These are phyloP conservation scores for Closterium sp. DNA, from an alignment of 139 green algal species.

Conservation along the genomic window DNA sequence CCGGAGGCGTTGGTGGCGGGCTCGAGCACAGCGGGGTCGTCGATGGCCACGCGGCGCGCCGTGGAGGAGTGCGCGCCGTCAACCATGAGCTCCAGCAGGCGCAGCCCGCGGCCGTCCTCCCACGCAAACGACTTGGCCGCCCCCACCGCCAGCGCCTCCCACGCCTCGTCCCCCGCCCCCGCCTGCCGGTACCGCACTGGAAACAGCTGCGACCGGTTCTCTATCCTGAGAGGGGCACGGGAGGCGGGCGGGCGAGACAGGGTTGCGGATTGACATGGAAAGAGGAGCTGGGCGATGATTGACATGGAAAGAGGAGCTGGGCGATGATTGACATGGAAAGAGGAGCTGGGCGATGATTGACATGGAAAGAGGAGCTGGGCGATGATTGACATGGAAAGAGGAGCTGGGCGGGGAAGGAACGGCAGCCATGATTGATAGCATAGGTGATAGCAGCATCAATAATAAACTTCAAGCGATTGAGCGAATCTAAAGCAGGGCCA, in stretches of 20 bases:
- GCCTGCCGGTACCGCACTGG: conserved; percentile 42
- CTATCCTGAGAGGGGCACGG: conserved; percentile 18
- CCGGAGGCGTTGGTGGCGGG: background rate
- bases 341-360: too few species aligned
- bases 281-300: background rate
- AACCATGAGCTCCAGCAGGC: conserved; percentile 47
- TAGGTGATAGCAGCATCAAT: too few species aligned
- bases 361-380: too few species aligned
- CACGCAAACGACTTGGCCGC: conserved; percentile 23
- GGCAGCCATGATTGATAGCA: too few species aligned
- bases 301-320: too few species aligned
- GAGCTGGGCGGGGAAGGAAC: too few species aligned
- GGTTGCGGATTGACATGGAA: too few species aligned
- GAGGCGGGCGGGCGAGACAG: too few species aligned
- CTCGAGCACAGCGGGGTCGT: conserved; percentile 17
- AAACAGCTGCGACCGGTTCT: conserved; percentile 35
- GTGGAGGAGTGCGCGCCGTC: conserved; percentile 23
- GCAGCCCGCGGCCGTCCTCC: conserved; percentile 17
- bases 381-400: too few species aligned
- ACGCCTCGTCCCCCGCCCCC: background rate
- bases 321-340: too few species aligned
- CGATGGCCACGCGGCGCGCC: conserved; percentile 1
- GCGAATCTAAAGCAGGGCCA: too few species aligned
- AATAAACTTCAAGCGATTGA: too few species aligned
- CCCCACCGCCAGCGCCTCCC: conserved; percentile 28